Evolutionary conservation across 2,329 filamentous ascomycete genomes (phyloP).

Genomic region (Didymella pomorum): DNA sequence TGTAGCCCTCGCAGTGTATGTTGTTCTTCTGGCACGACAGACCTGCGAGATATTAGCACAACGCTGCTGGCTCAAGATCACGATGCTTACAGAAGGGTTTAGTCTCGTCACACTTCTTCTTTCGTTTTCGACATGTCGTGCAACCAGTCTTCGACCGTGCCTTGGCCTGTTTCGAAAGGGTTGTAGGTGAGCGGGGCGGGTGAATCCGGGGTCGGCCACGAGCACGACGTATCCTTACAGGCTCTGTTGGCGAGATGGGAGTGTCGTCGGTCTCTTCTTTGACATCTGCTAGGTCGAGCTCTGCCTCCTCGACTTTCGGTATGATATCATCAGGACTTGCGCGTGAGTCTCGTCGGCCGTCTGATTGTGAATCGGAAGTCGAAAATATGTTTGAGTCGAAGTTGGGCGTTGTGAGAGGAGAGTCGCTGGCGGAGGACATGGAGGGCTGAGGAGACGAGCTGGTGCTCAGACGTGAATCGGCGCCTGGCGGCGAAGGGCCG

Average conservation of each 20-base stretch:
- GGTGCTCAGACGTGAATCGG: constrained; percentile 48
- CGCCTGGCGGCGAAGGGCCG: constrained; percentile 46
- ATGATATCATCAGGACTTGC: constrained; percentile 50
- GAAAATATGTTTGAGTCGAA: constrained; percentile 42
- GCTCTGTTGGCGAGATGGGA: constrained; percentile 47
- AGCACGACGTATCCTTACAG: constrained; percentile 51
- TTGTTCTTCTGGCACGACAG: constrained; percentile 94
- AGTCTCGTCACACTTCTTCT: constrained; percentile 67
- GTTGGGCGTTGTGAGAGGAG: constrained; percentile 47
- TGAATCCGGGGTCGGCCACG: constrained; percentile 86
- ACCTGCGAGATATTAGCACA: constrained; percentile 59
- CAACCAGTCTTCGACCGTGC: constrained; percentile 69
- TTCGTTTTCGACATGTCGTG: constrained; percentile 66
- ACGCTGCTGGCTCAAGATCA: not conserved
- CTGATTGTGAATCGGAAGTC: constrained; percentile 36
- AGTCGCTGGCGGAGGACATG: constrained; percentile 53
- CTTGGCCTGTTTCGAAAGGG: constrained; percentile 76
- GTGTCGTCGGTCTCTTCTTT: constrained; percentile 47
- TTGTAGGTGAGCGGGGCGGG: constrained; percentile 67
- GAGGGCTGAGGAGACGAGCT: constrained; percentile 53
- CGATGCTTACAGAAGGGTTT: constrained; percentile 53
- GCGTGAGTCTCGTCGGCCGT: constrained; percentile 37
- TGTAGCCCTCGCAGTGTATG: constrained; percentile 89
- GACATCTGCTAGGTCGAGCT: constrained; percentile 53
- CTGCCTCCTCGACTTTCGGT: constrained; percentile 64